phyloP scores from a whole-genome alignment of 2,329 filamentous ascomycete genomes.

The Colletotrichum noveboracense region DNA sequence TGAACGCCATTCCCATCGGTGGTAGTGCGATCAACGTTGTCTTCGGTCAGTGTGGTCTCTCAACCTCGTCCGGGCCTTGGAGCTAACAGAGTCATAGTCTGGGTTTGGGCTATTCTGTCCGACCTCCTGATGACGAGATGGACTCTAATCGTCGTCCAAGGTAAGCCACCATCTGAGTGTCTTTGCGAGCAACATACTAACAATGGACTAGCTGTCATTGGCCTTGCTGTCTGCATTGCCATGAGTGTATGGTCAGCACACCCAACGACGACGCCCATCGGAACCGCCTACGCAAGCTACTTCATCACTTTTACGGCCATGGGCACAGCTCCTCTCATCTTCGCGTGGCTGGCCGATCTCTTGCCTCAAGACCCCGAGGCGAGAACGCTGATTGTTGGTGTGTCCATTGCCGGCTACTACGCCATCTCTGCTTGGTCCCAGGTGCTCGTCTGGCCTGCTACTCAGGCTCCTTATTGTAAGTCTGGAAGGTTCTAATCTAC shows the following conservation, averaged over 20 bases:
- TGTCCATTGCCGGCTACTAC: conserved; percentile 54
- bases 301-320: conserved; percentile 54
- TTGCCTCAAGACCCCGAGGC: conserved; percentile 53
- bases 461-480: conserved; percentile 53
- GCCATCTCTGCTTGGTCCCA: conserved; percentile 57
- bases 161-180: conserved; percentile 22
- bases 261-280: conserved; percentile 44
- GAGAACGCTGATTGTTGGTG: conserved; percentile 52
- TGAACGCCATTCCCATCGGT: conserved; percentile 15
- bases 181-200: neutral
- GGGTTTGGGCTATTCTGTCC: conserved; percentile 59
- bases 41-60: conserved; percentile 13
- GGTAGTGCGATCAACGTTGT: conserved; percentile 17
- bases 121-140: conserved; percentile 54
- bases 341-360: conserved; percentile 57
- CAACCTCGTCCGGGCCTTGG: too few relatives aligned
- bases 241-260: conserved; percentile 59
- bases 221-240: conserved; percentile 51
- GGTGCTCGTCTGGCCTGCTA: conserved; percentile 56
- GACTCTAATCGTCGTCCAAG: conserved; percentile 53
- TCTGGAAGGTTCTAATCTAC: neutral
- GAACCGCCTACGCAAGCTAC: conserved; percentile 55
- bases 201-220: conserved; percentile 39
- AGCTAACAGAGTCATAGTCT: conserved; percentile 37
- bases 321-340: conserved; percentile 56